Evolutionary conservation across 352 stramenopile species (phyloP), one percentile per base, ranked within the genome.

Genomic region (Pythium scleroteichum): DNA sequence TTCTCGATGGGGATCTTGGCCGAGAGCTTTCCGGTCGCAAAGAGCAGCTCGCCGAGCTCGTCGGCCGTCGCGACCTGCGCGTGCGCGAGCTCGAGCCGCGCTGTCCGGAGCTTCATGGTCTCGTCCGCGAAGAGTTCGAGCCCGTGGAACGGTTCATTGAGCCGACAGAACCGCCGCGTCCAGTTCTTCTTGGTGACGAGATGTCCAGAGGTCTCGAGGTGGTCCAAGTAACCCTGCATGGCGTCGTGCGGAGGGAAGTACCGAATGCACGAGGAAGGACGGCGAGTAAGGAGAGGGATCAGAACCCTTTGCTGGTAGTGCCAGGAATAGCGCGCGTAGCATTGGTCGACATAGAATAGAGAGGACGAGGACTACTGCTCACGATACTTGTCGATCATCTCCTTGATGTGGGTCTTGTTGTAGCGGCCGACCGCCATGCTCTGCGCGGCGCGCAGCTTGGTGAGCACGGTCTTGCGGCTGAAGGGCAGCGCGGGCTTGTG

Each of bases 221-320:
- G 70, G 51, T 87, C 79, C 23, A 90, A 61, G 13, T 78, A 85
- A 58, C 81, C 81, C 44, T 88, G 64, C 81, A 88, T 88, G n/a
- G 29, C 40, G n/a, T n/a, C n/a, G n/a, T n/a, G n/a, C n/a, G n/a
- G n/a, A n/a, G n/a, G n/a, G n/a, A n/a, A n/a, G n/a, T n/a, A n/a
- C n/a, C n/a, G n/a, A n/a, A 7, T 22, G 53, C 4, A 35, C 14
- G 14, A 22, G 52, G 44, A 29, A n/a, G 39, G 45, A 17, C 14
- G 8, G 13, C 7, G 33, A 38, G 35, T 14, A 35, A 35, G 29
- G 10, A 35, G 29, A n/a, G 29, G 38, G 38, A 44, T 44, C 38
- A 44, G 38, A 44, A 44, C 38, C 13, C 17, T 16, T 35, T 24
- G 6, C 5, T 56, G 4, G 19, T 44, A 19, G 16, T 3, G 24